A percentile compares a stretch with the other conserved stretches of the same genome.
Evolutionary conservation across 208 protist genomes (phyloP).

Genomic region (Crithidia thermophila): DNA sequence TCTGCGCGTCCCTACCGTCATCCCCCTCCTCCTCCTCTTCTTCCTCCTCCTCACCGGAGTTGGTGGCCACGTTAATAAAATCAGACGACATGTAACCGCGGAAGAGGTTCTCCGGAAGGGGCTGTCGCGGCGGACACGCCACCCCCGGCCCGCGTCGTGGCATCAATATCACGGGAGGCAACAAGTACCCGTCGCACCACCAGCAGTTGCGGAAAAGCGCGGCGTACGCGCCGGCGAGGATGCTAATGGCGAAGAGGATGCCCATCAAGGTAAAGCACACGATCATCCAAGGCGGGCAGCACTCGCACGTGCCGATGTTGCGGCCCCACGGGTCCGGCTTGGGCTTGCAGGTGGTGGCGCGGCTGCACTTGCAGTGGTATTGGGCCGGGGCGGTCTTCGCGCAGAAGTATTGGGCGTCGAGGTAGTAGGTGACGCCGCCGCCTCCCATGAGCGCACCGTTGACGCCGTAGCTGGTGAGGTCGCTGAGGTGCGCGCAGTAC

Average conservation of each 20-base stretch:
- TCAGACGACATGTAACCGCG: constrained; percentile 48
- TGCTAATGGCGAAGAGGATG: constrained; percentile 20
- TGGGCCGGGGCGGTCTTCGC: constrained; percentile 14
- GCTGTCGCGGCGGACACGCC: constrained; percentile 31
- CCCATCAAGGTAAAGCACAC: constrained; percentile 38
- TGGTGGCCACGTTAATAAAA: constrained; percentile 44
- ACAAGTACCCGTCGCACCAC: constrained; percentile 68
- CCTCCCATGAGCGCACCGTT: constrained; percentile 14
- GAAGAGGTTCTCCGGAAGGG: constrained; percentile 63
- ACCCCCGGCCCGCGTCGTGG: constrained; percentile 43
- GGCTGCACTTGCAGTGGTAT: constrained; percentile 35
- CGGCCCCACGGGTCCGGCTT: constrained; percentile 36
- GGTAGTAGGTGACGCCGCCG: constrained; percentile 10
- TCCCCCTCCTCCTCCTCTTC: not conserved
- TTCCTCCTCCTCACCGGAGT: not conserved
- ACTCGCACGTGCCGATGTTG: constrained; percentile 69
- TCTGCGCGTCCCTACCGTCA: too few species aligned
- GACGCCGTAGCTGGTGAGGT: constrained; percentile 24
- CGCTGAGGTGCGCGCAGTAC: constrained; percentile 20
- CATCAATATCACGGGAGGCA: constrained; percentile 39
- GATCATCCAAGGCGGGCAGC: constrained; percentile 63
- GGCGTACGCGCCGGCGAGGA: constrained; percentile 36
- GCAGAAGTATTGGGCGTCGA: constrained; percentile 38
- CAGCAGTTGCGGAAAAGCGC: constrained; percentile 43
- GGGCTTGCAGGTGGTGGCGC: constrained; percentile 23